Evolutionary conservation across 345 rosid species (phyloP).

Genomic region (Syzygium aromaticum): DNA sequence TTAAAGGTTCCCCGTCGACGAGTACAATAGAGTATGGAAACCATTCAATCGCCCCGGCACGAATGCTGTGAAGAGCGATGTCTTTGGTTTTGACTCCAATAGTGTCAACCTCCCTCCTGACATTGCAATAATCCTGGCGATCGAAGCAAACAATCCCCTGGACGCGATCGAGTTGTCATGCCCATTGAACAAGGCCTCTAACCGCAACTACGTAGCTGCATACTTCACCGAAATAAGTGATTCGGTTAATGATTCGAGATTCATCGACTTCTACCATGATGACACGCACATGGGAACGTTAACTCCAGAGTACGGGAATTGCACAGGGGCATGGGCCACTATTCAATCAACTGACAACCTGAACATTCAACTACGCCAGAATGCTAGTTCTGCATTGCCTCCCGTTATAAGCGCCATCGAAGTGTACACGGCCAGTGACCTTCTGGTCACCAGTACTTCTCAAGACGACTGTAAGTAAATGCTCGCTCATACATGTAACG

Average conservation of each 20-base stretch:
- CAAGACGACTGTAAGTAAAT: neutral
- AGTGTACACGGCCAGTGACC: neutral
- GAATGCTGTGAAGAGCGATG: neutral
- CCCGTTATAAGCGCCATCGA: constrained; percentile 4
- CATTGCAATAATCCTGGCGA: neutral
- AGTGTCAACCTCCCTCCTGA: neutral
- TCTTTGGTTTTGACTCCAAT: neutral
- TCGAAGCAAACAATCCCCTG: constrained; percentile 2
- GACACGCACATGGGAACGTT: neutral
- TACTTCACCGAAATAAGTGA: neutral
- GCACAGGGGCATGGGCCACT: neutral
- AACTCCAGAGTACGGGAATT: neutral
- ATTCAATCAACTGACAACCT: neutral
- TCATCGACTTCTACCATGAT: neutral
- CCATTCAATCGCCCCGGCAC: neutral
- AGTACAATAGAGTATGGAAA: constrained; percentile 1
- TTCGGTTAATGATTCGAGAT: neutral
- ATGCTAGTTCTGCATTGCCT: neutral
- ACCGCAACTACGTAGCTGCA: neutral
- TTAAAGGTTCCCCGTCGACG: neutral
- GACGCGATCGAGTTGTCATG: constrained; percentile 2
- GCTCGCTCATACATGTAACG: neutral
- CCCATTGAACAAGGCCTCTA: neutral
- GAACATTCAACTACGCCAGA: neutral
- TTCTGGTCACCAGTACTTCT: neutral